Percentiles rank a stretch among this genome's conserved stretches.
These are phyloP conservation scores for Phoma herbarum DNA, from an alignment of 2,329 filamentous ascomycete genomes.

Conservation along the genomic window DNA sequence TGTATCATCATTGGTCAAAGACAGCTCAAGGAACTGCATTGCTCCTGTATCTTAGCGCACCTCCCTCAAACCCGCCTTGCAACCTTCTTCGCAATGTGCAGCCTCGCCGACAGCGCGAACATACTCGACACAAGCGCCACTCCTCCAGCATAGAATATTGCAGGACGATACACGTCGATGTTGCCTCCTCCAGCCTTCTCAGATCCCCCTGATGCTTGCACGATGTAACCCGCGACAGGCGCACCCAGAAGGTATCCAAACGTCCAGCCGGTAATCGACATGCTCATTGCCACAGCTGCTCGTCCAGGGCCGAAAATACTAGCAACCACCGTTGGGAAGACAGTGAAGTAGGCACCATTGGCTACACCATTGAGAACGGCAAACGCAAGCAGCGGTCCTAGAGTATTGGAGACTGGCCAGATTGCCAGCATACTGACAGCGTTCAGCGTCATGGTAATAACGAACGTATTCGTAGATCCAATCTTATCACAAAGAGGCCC, in stretches of 20 bases:
- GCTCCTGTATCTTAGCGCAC: not conserved
- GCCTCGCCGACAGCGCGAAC: conserved; percentile 10
- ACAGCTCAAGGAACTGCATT: not conserved
- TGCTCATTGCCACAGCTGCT: conserved; percentile 40
- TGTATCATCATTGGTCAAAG: not conserved
- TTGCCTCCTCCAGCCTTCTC: conserved; percentile 17
- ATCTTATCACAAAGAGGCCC: conserved; percentile 43
- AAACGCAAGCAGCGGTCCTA: conserved; percentile 36
- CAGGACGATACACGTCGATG: conserved; percentile 36
- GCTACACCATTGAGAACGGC: conserved; percentile 40
- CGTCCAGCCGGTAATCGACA: conserved; percentile 39
- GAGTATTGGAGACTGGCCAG: conserved; percentile 37
- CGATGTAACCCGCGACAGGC: conserved; percentile 40
- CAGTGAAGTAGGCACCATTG: conserved; percentile 41
- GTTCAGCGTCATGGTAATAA: conserved; percentile 38
- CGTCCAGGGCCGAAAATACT: conserved; percentile 39
- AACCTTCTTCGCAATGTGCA: conserved; percentile 19
- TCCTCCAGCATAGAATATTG: conserved; percentile 43
- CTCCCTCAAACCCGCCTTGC: conserved; percentile 12
- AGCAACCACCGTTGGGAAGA: conserved; percentile 38
- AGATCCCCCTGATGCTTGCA: conserved; percentile 36
- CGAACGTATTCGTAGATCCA: conserved; percentile 43
- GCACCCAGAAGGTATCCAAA: conserved; percentile 39
- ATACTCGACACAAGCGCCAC: conserved; percentile 20
- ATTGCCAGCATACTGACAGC: conserved; percentile 43